Conservation (phyloP, 2,329 filamentous ascomycete genomes). For the Berkeleyomyces basicola region DNA sequence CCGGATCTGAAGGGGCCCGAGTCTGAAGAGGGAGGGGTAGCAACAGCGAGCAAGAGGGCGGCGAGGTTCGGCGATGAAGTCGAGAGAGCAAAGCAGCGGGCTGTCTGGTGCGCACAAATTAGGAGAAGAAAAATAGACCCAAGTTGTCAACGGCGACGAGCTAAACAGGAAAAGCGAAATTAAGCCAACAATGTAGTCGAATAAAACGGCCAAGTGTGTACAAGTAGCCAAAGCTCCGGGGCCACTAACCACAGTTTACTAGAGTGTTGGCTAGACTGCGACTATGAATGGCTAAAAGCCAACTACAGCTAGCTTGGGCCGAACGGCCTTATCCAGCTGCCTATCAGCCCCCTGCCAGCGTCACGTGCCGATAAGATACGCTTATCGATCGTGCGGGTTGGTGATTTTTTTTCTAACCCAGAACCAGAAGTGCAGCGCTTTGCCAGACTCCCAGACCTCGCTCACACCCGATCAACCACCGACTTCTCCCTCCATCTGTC, state of each 20-base stretch:
- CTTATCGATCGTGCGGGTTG: conserved; percentile 12
- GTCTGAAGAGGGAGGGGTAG: neutral
- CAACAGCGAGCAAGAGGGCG: neutral
- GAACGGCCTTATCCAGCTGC: neutral
- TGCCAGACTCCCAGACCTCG: too few relatives aligned
- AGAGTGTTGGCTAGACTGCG: too few relatives aligned
- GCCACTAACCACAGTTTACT: too few relatives aligned
- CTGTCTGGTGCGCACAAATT: neutral
- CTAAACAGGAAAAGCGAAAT: neutral
- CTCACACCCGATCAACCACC: neutral
- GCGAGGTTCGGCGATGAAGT: too few relatives aligned
- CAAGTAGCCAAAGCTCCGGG: neutral
- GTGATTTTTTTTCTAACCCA: conserved; percentile 10
- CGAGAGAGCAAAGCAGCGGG: neutral
- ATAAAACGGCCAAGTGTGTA: neutral
- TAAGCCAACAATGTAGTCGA: neutral
- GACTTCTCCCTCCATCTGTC: neutral
- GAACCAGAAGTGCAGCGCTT: neutral
- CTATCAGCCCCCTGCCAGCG: neutral
- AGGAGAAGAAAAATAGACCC: neutral
- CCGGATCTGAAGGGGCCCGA: neutral
- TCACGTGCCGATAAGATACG: conserved; percentile 9
- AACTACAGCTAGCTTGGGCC: neutral
- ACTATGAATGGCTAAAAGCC: too few relatives aligned
- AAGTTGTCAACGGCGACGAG: neutral